Evolutionary conservation across 1,284 basidiomycete genomes (phyloP).

Genomic region (Earliella scabrosa): DNA sequence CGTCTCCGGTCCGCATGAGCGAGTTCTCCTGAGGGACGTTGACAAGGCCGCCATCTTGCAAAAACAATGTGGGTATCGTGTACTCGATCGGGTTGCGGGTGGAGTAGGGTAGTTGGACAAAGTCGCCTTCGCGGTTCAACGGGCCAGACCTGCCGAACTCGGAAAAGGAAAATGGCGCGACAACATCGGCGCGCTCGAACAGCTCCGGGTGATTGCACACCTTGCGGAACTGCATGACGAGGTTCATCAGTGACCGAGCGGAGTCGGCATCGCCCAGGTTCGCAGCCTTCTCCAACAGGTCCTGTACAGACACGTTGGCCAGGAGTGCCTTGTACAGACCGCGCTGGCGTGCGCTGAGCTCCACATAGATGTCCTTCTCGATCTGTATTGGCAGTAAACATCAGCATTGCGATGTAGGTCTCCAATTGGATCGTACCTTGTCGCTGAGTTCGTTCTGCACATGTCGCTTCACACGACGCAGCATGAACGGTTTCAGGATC

Average conservation of each 20-base stretch:
- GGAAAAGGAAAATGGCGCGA: conserved; percentile 90
- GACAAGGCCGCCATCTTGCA: conserved; percentile 79
- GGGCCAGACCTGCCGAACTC: conserved; percentile 84
- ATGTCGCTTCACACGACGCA: conserved; percentile 96
- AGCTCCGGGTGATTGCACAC: conserved; percentile 99
- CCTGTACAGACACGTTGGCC: conserved; percentile 93
- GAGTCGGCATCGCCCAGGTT: conserved; percentile 90
- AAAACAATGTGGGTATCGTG: conserved; percentile 77
- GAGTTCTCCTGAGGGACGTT: conserved; percentile 67
- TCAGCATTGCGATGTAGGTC: background rate
- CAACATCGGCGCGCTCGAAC: conserved; percentile 96
- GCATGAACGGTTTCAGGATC: conserved; percentile 99
- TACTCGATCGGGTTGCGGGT: conserved; percentile 88
- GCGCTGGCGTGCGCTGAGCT: conserved; percentile 93
- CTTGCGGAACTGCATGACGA: conserved; percentile 99
- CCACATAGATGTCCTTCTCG: conserved; percentile 95
- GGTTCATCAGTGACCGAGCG: conserved; percentile 95
- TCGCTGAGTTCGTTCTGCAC: conserved; percentile 99
- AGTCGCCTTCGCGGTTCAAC: conserved; percentile 85
- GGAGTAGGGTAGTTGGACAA: conserved; percentile 84
- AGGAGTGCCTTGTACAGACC: conserved; percentile 91
- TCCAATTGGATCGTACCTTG: conserved; percentile 62
- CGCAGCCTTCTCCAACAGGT: conserved; percentile 92
- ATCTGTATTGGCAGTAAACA: conserved; percentile 59
- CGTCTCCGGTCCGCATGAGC: conserved; percentile 59